phyloP scores from a whole-genome alignment of 768 basidiomycete species.

The Chiua virens region DNA sequence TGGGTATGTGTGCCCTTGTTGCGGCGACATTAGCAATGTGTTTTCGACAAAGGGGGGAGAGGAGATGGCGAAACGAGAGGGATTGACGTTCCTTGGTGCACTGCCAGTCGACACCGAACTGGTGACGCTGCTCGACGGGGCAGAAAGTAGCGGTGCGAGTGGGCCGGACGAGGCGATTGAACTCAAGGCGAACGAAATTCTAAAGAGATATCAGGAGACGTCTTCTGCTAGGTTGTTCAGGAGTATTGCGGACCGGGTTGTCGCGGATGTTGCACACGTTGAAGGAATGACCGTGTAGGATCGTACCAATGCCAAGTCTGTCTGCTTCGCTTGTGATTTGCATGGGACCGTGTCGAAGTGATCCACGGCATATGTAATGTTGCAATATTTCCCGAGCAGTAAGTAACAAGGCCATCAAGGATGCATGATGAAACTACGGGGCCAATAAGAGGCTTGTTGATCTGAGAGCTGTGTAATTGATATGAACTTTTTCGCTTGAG shows the following conservation, averaged over 20 bases:
- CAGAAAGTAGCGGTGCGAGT: conserved; percentile 29
- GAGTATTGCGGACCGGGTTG: conserved; percentile 49
- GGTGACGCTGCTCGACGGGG: conserved; percentile 80
- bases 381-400: not conserved
- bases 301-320: not conserved
- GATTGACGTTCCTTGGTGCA: conserved; percentile 76
- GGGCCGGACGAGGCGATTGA: conserved; percentile 24
- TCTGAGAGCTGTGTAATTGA: not conserved
- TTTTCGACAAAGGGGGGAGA: conserved; percentile 94
- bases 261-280: conserved; percentile 29
- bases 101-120: conserved; percentile 93
- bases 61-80: conserved; percentile 79
- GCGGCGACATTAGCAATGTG: conserved; percentile 91
- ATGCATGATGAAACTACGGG: no score
- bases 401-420: no score
- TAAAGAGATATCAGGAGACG: conserved; percentile 65
- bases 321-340: not conserved
- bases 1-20: conserved; percentile 96
- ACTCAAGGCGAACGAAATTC: conserved; percentile 46
- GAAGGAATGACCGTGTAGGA: conserved; percentile 1
- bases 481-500: no score
- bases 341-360: not conserved
- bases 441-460: no score
- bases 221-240: conserved; percentile 68
- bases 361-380: conserved; percentile 3